Base-by-base conservation (phyloP, 2,329 filamentous ascomycete species). In the Calonectria pseudoturangicola region DNA sequence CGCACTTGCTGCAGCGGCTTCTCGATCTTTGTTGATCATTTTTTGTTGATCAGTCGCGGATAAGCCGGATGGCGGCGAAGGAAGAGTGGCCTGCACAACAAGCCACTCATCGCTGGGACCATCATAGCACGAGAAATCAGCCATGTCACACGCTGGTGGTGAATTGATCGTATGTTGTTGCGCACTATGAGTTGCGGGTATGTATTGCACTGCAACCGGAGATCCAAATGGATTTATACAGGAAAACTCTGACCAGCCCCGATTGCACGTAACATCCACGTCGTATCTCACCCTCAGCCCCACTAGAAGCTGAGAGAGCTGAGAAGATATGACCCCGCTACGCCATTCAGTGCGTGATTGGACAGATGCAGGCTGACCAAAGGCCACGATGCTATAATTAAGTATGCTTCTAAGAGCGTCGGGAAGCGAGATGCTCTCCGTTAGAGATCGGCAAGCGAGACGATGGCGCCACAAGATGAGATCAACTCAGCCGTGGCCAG, bases 71-170 rank as follows among this genome's bases (percentile, higher is more conserved):
- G 54, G 54, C 7, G 54, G 54, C 12, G 54, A 33, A 41, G 54
- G 33, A 1, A 60, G 36, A 2, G 54, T 60, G n/a, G 54, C 54
- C 16, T 60, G 54, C n/a, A 60, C 54, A 1, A 36, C 33, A 33
- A 60, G 21, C 54, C 54, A 60, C 7, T 60, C 54, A 13, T 60
- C 54, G 13, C 36, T 41, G 54, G 54, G 54, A 21, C 54, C 54
- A 28, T 60, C 54, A 9, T 60, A 60, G 13, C 36, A 41, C 13
- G 54, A 60, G 15, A 41, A 60, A 21, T 60, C 54, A 39, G 54
- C 54, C 54, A 60, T 60, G 16, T 60, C 21, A 21, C 10, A 21
- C 16, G 21, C 8, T 10, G 27, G 2, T 9, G 27, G 21, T 41
- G 36, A 39, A 39, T 58, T 3, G 21, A 27, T 39, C n/a, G 16